A percentile compares a stretch with the other conserved stretches of the same genome.
Conservation (phyloP, 805 yeast genomes). For the Candida parachauliodes region DNA sequence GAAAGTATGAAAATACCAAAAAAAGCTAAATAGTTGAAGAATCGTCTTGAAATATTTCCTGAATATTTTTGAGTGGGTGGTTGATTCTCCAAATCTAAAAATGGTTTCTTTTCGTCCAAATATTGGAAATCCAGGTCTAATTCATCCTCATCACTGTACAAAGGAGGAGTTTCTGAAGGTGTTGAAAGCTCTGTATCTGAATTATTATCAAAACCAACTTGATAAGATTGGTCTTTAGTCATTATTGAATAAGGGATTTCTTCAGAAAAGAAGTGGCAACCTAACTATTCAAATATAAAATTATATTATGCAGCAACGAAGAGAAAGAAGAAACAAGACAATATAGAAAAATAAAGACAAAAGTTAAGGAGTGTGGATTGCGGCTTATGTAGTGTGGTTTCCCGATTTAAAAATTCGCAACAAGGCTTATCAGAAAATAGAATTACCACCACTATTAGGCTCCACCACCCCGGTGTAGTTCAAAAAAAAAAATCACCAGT, state of each 20-base stretch:
- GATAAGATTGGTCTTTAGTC: too few species aligned
- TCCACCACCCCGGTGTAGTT: too few species aligned
- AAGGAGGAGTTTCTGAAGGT: slow-evolving; percentile 22
- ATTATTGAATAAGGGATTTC: too few species aligned
- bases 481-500: too few species aligned
- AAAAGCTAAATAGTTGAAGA: neutral
- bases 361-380: too few species aligned
- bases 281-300: neutral
- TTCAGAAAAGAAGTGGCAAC: neutral
- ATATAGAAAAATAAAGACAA: too few species aligned
- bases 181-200: slow-evolving; percentile 25
- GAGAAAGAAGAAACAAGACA: too few species aligned
- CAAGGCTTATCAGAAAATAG: too few species aligned
- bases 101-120: slow-evolving; percentile 4
- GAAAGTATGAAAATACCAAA: neutral
- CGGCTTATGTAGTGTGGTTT: too few species aligned
- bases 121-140: neutral
- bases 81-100: slow-evolving; percentile 6
- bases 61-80: neutral
- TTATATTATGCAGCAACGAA: neutral
- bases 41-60: neutral
- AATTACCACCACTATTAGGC: too few species aligned
- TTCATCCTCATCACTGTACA: neutral
- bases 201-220: too few species aligned
- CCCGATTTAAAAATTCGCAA: too few species aligned